These are phyloP conservation scores for Starmerella floricola DNA, from an alignment of 805 yeast species.

Conservation along the genomic window DNA sequence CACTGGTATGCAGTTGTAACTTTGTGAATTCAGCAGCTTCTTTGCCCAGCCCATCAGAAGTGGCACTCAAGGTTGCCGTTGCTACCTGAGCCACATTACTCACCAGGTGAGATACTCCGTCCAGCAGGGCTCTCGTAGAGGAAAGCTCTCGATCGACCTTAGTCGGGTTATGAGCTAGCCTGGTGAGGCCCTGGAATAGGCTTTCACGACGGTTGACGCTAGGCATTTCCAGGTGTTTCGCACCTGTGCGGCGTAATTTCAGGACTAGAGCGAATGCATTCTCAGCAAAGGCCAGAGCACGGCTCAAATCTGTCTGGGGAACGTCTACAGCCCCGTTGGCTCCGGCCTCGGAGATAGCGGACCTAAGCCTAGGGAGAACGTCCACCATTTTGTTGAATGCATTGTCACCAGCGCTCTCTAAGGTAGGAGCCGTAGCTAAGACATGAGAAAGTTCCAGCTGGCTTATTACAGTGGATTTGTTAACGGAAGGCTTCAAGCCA, in stretches of 20 bases:
- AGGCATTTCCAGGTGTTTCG: background rate
- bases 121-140: too few species aligned
- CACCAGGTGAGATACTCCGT: too few species aligned
- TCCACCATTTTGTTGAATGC: constrained; percentile 65
- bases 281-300: constrained; percentile 66
- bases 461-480: constrained; percentile 49
- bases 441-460: constrained; percentile 55
- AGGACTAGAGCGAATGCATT: constrained; percentile 51
- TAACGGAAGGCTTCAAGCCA: constrained; percentile 60
- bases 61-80: too few species aligned
- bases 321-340: constrained; percentile 41
- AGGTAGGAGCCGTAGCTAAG: constrained; percentile 38
- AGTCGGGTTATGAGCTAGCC: background rate
- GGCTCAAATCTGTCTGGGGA: constrained; percentile 59
- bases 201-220: background rate
- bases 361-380: constrained; percentile 64
- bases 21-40: too few species aligned
- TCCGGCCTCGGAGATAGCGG: constrained; percentile 41
- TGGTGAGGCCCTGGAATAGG: background rate
- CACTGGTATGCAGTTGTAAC: too few species aligned
- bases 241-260: constrained; percentile 20
- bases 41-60: too few species aligned
- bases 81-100: too few species aligned
- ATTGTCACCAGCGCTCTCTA: constrained; percentile 32
- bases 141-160: too few species aligned